These are phyloP conservation scores for Trichopus zeylanicus DNA, from an alignment of 116 monocot species.

Conservation along the genomic window DNA sequence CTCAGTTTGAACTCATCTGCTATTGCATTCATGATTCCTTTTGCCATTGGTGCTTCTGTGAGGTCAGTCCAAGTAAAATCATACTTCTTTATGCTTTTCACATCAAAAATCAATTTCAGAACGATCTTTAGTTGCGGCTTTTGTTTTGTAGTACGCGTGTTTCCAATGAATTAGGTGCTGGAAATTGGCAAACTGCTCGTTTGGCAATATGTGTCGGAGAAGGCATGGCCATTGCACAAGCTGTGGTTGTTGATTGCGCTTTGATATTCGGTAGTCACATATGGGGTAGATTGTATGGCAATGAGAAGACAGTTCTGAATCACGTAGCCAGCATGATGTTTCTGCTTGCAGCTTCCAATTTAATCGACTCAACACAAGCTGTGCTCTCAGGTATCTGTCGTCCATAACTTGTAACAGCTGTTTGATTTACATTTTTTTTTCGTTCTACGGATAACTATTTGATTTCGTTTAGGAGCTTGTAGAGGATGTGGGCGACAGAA, in stretches of 20 bases:
- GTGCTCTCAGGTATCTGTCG: slow-evolving; percentile 35
- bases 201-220: slow-evolving; percentile 1
- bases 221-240: background rate
- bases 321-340: slow-evolving; percentile 29
- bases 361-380: slow-evolving; percentile 24
- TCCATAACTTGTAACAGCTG: too few relatives aligned
- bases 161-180: slow-evolving; percentile 23
- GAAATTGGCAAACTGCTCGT: slow-evolving; percentile 4
- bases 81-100: background rate
- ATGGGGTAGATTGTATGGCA: slow-evolving; percentile 15
- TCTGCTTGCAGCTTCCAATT: slow-evolving; percentile 24
- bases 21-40: slow-evolving; percentile 1
- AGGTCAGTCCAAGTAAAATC: background rate
- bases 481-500: slow-evolving; percentile 35
- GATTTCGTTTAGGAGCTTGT: slow-evolving; percentile 27
- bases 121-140: background rate
- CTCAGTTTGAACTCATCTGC: background rate
- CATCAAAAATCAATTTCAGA: background rate
- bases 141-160: slow-evolving; percentile 9
- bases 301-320: slow-evolving; percentile 16
- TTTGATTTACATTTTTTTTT: too few relatives aligned
- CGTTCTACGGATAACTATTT: too few relatives aligned
- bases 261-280: background rate
- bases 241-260: background rate
- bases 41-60: background rate